Base-by-base conservation (phyloP, 331 rosid genomes). In the Arachis monticola region DNA sequence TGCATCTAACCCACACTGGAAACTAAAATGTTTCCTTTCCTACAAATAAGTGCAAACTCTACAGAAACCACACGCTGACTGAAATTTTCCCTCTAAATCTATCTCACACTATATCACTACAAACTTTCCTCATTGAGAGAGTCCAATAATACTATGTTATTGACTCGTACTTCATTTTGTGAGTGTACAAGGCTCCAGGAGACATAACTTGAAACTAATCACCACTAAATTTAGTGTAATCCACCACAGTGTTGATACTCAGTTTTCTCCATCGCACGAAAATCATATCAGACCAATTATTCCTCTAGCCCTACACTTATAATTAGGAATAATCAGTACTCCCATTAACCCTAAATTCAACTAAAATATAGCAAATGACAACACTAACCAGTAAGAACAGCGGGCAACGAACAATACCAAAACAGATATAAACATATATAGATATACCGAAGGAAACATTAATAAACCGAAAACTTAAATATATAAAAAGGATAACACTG, bases 351-450 rank as follows among this genome's bases (percentile, higher is more conserved):
- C 59, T 4, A 53, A n/a, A n/a, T 53, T 13, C 59, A 53, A 13
- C 59, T 53, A 14, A 53, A 53, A n/a, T 3, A 6, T 13, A 35
- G 40, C 40, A 53, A 14, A 13, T 53, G 4, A 53, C 59, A 53
- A 53, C 30, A 53, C 30, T 53, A 53, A 13, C 1, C 67, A 64
- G 12, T 9, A 6, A 69, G 46, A 10, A 30, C 67, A 67, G n/a
- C 1, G n/a, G 10, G 3, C 75, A 61, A 61, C 1, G 3, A 60
- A 80, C 4, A 56, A 27, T 56, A 55, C 63, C 67, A 67, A 57
- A 27, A 3, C 8, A 71, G 7, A 59, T 7, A 70, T 6, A 53
- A 9, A 53, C 0, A 50, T 3, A 4, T 0, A 56, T 3, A 17
- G 3, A 59, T 17, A 59, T 17, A 53, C 5, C 1, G 50, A 35